Evolutionary conservation across 495 filamentous ascomycete genomes (phyloP), one percentile per base, ranked within the genome.

Genomic region (Collariella sp.): DNA sequence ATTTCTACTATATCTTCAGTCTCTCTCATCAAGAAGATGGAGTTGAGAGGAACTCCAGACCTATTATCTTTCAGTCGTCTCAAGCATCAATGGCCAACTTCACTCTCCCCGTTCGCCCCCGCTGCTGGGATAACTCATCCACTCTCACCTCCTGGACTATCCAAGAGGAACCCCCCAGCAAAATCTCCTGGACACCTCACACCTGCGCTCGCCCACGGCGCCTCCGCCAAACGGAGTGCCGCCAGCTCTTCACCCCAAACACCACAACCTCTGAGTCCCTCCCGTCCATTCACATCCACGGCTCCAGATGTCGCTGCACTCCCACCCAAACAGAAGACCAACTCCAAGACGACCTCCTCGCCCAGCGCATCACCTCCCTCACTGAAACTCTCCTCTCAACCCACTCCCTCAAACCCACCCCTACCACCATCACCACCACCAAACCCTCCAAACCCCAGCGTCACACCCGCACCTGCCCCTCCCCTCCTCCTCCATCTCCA

Each of bases 251-350:
- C 36, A 50, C 26, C 16, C 26, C 26, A 31, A 31, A 5, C 9
- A 5, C 26, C 26, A 20, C 7, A 0, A 18, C 53, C 15, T 46
- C 38, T 23, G 10, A 46, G 12, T 46, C 50, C 22, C 33, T 60
- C 16, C 42, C 48, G n/a, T 10, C 44, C 2, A 52, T 60, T 48
- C 22, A 43, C n/a, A 7, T 60, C 1, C 58, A 60, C 45, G 33
- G 53, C 43, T 24, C 12, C 47, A 35, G 20, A 10, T 60, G 58
- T 26, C 46, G 41, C 39, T 60, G 58, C 53, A 34, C 7, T 34
- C 23, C 42, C 34, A 29, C 24, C 18, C 41, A 29, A 15, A 36
- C 34, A 24, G 31, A 39, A 1, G 15, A 43, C 29, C 12, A 48
- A 34, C 39, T 48, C 18, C 38, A 60, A 20, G 58, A 56, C 19